These are phyloP conservation scores for Thermochaetoides thermophila DNA, from an alignment of 495 filamentous ascomycete genomes.

Conservation along the genomic window DNA sequence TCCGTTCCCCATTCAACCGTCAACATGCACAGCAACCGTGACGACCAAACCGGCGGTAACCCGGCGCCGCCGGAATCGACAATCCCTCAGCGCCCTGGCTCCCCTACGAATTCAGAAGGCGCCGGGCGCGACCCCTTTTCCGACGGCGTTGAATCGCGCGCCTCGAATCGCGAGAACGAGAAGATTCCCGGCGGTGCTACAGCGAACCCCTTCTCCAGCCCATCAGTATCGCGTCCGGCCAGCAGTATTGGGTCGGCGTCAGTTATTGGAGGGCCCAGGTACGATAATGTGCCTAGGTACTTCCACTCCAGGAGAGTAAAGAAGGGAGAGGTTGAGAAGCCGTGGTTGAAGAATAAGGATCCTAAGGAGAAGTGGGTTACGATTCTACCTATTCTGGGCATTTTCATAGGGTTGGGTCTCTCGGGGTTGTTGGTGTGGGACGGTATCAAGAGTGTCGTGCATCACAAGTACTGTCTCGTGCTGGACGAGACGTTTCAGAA, in stretches of 20 bases:
- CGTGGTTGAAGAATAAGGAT: slow-evolving; percentile 54
- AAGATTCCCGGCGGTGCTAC: too few relatives aligned
- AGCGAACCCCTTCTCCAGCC: slow-evolving; percentile 44
- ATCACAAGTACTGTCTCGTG: slow-evolving; percentile 61
- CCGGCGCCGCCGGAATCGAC: slow-evolving; percentile 15
- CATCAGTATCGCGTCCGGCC: slow-evolving; percentile 37
- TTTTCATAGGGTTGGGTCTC: slow-evolving; percentile 48
- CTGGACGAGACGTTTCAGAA: slow-evolving; percentile 52
- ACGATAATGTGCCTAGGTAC: too few relatives aligned
- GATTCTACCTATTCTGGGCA: slow-evolving; percentile 57
- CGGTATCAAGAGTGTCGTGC: slow-evolving; percentile 49
- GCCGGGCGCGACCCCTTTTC: slow-evolving; percentile 19
- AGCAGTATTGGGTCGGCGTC: slow-evolving; percentile 39
- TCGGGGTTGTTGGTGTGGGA: slow-evolving; percentile 57
- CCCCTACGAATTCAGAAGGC: slow-evolving; percentile 25
- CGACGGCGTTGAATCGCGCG: slow-evolving; percentile 22
- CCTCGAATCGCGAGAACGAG: slow-evolving; percentile 13
- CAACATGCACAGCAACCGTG: too few relatives aligned
- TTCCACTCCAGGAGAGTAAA: slow-evolving; percentile 62
- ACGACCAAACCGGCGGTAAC: slow-evolving; percentile 5
- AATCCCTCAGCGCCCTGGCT: slow-evolving; percentile 24
- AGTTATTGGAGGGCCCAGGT: slow-evolving; percentile 24
- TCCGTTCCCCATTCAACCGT: too few relatives aligned
- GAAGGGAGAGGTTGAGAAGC: slow-evolving; percentile 54
- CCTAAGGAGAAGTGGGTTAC: slow-evolving; percentile 76